Base-by-base conservation (phyloP, 2,329 filamentous ascomycete species). In the Parastagonospora avenae region DNA sequence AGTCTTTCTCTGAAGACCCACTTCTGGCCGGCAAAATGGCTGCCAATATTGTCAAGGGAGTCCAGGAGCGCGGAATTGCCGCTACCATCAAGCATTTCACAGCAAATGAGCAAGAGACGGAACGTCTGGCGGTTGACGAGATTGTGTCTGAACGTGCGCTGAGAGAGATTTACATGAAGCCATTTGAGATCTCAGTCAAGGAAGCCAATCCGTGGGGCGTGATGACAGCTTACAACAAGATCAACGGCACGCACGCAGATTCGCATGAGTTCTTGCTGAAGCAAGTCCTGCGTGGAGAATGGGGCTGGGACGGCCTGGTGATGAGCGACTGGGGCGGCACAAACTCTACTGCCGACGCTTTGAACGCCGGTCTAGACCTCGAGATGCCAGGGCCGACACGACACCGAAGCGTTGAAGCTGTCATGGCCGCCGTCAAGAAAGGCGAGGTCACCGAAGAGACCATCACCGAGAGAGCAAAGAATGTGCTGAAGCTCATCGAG, bases 21-120 rank as follows among this genome's bases (percentile, higher is more conserved):
- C 87, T 82, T 60, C 77, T 91, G 55, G 80, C 86, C 2, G 88
- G 88, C 2, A 86, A 89, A 65, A 80, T 89, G 48, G 85, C 83
- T 4, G 84, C 88, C 54, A 77, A 80, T 27, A 80, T 82, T 35
- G 76, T 85, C 19, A 79, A 74, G 35, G 84, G 88, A 10, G 74
- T 91, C 2, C 87, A 91, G 68, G 80, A 80, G 11, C 79, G 80
- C 32, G 85, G 86, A 16, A 86, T 90, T 8, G 85, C 83, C 12
- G 84, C 88, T 9, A 90, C 85, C 70, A 83, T 91, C 51, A 92
- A 91, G 76, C 89, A 91, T 66, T 91, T 87, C 67, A 85, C 83
- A 15, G 88, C 82, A 59, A 87, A 82, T 38, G 79, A 81, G 9
- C 87, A 88, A 0, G 88, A 91, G 63, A 87, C 90, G 59, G 88